Evolutionary conservation across 495 filamentous ascomycete genomes (phyloP).

Genomic region (Podospora anserina): DNA sequence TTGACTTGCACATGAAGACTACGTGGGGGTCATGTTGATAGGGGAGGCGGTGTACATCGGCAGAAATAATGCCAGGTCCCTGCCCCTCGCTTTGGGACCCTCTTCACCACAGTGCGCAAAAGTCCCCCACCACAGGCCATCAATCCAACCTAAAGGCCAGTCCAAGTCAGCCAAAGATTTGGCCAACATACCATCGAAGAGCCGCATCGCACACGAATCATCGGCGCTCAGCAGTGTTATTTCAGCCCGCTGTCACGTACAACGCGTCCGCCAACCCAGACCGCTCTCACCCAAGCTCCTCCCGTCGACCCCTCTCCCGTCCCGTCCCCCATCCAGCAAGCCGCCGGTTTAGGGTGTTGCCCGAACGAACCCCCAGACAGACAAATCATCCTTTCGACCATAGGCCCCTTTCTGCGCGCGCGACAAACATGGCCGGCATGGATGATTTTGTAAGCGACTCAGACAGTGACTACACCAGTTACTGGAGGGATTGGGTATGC

Average conservation of each 20-base stretch:
- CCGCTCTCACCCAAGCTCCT: neutral
- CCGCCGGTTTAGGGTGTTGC: neutral
- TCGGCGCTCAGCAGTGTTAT: neutral
- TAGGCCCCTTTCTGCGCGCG: neutral
- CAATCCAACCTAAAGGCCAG: neutral
- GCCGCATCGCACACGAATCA: neutral
- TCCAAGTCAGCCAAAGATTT: neutral
- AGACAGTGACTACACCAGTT: conserved; percentile 97
- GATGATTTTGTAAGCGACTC: conserved; percentile 97
- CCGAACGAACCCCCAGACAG: neutral
- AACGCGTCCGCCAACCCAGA: neutral
- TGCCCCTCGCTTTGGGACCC: neutral
- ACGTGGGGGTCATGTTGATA: neutral
- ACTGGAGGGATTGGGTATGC: conserved; percentile 98
- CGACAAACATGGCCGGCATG: conserved; percentile 47
- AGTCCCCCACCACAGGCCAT: neutral
- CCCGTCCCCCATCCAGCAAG: neutral
- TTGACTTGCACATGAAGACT: neutral
- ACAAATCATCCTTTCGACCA: neutral
- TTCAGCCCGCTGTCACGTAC: neutral
- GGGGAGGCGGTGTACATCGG: neutral
- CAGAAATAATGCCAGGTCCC: neutral
- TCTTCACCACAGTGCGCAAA: neutral
- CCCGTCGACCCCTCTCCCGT: neutral
- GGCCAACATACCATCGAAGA: neutral